A percentile compares a stretch with the other conserved stretches of the same genome.
phyloP scores from a whole-genome alignment of 2,329 filamentous ascomycete species.

The Fusarium siculi region DNA sequence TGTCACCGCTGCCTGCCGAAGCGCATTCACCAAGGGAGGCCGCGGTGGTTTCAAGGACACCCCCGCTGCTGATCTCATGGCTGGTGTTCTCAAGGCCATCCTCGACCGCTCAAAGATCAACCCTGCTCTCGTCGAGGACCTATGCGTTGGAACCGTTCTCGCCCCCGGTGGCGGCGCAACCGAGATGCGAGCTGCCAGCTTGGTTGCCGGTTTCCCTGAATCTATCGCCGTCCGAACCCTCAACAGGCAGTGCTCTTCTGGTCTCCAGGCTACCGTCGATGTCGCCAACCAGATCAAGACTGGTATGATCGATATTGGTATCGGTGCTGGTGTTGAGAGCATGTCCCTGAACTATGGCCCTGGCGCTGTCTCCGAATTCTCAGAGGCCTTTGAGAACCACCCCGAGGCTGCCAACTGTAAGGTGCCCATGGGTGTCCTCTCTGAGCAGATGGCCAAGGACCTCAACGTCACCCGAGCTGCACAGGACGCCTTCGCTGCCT shows the following conservation, averaged over 20 bases:
- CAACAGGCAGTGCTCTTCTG: conserved; percentile 95
- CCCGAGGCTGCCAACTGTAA: conserved; percentile 93
- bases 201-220: conserved; percentile 92
- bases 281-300: conserved; percentile 91
- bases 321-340: conserved; percentile 95
- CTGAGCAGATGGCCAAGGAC: conserved; percentile 94
- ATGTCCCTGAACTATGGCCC: conserved; percentile 95
- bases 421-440: conserved; percentile 94
- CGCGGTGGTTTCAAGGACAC: conserved; percentile 98
- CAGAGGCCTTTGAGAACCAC: conserved; percentile 83
- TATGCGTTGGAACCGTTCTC: conserved; percentile 90
- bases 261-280: conserved; percentile 91
- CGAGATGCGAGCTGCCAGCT: conserved; percentile 91
- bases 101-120: conserved; percentile 89
- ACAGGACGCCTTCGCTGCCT: conserved; percentile 95
- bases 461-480: conserved; percentile 74
- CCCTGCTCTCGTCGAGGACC: conserved; percentile 87
- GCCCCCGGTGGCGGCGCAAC: conserved; percentile 94
- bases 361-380: conserved; percentile 90
- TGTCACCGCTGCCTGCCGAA: conserved; percentile 91
- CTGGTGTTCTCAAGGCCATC: conserved; percentile 82
- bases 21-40: conserved; percentile 90
- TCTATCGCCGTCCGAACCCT: conserved; percentile 84
- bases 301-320: conserved; percentile 95
- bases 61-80: conserved; percentile 83